Evolutionary conservation across 1,284 basidiomycete species (phyloP), one percentile per base, ranked within the genome.

Genomic region (Austroboletus niveus): DNA sequence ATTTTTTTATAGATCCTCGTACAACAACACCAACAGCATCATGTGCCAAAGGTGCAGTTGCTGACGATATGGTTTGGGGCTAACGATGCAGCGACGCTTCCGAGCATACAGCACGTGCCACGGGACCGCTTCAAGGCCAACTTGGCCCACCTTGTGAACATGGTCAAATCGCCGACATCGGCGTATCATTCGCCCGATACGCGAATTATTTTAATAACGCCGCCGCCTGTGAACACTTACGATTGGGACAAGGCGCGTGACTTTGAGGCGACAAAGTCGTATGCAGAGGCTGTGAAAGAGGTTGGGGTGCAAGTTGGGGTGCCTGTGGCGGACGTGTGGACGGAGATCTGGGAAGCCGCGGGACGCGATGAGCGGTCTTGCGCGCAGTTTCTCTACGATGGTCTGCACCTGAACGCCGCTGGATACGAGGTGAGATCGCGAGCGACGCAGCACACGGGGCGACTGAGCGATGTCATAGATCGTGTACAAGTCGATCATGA

Each of bases 41-140:
- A 76, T 43, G 74, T 74, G 42, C 81, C 80, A n/a, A 83, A 80
- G 55, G 78, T 93, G 42, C 81, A 80, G 44, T 69, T 95, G 20
- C 73, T 95, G 54, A 83, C 82, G 11, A 85, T 96, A 63, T 96
- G 92, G 92, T 91, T 89, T 58, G 93, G 92, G 46, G 90, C 91
- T 10, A 95, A 95, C 69, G 93, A 94, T 64, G 79, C 90, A 14
- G 78, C 79, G 58, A 71, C 87, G 32, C 70, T 72, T 42, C 81
- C 78, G 15, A 82, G 72, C 39, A 65, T 72, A n/a, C 85, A 87
- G 57, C 82, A 90, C 65, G 81, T 94, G 48, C 85, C 91, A 1
- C 71, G 92, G 20, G 70, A 76, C 20, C 74, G 75, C 36, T 96
- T 85, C 77, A 78, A 75, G 44, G 63, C 71, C 47, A 94, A 94